Percentiles rank a stretch among this genome's conserved stretches.
Conservation (phyloP, 345 rosid species). For the Rhodamnia rubescens region DNA sequence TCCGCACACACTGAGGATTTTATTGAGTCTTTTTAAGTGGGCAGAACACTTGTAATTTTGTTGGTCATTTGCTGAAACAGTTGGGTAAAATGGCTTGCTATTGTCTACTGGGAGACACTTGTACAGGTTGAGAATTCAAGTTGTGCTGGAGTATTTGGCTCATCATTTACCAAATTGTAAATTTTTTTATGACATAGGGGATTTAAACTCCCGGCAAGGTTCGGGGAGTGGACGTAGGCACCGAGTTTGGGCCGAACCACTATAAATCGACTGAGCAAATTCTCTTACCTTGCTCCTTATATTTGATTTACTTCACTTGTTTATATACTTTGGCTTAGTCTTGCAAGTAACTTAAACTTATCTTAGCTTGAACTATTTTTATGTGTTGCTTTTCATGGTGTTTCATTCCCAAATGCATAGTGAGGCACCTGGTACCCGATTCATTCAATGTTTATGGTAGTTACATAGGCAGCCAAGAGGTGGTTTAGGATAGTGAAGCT, state of each 20-base stretch:
- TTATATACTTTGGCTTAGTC: not conserved
- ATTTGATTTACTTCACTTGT: not conserved
- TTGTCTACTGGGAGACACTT: not conserved
- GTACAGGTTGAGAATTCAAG: not conserved
- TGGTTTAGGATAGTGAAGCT: not conserved
- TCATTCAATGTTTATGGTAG: not conserved
- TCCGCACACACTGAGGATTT: not conserved
- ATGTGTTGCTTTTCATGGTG: not conserved
- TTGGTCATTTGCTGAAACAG: not conserved
- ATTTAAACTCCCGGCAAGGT: not conserved
- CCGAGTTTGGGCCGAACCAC: not conserved
- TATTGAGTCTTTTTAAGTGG: not conserved
- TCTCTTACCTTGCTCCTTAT: not conserved
- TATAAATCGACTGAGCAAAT: not conserved
- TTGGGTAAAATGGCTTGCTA: not conserved
- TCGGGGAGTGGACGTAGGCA: not conserved
- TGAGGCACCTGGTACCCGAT: not conserved
- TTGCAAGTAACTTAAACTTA: not conserved
- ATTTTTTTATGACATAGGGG: not conserved
- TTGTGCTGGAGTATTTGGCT: not conserved
- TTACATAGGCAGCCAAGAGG: not conserved
- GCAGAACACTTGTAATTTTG: not conserved
- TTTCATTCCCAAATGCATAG: not conserved
- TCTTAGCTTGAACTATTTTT: not conserved
- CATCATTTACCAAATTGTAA: not conserved